These are phyloP conservation scores for Plasmopara viticola DNA, from an alignment of 352 stramenopile species.

Conservation along the genomic window DNA sequence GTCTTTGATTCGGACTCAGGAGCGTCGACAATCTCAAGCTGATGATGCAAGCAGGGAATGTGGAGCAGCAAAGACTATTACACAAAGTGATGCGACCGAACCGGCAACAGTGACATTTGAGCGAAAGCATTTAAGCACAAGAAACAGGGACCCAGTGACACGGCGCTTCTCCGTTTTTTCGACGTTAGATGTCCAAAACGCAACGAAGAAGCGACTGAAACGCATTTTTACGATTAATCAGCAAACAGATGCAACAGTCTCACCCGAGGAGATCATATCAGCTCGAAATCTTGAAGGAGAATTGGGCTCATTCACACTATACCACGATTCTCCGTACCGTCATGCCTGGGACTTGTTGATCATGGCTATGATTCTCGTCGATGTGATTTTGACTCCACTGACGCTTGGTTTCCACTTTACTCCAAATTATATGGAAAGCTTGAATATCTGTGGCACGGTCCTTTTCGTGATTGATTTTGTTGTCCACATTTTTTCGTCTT, in stretches of 20 bases:
- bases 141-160: background rate
- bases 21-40: slow-evolving; percentile 10
- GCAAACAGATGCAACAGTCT: slow-evolving; percentile 14
- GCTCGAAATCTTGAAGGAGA: slow-evolving; percentile 27
- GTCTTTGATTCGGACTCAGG: slow-evolving; percentile 12
- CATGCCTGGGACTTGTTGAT: slow-evolving; percentile 50
- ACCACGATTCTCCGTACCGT: slow-evolving; percentile 39
- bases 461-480: slow-evolving; percentile 55
- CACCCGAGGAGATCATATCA: slow-evolving; percentile 30
- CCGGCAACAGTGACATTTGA: background rate
- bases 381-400: slow-evolving; percentile 49
- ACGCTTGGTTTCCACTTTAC: slow-evolving; percentile 42
- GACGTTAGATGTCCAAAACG: slow-evolving; percentile 1
- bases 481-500: slow-evolving; percentile 50
- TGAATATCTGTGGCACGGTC: slow-evolving; percentile 36
- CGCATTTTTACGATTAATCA: slow-evolving; percentile 23
- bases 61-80: background rate
- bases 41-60: slow-evolving; percentile 10
- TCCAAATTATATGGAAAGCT: slow-evolving; percentile 12
- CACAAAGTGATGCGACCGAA: background rate
- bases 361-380: slow-evolving; percentile 44
- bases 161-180: slow-evolving; percentile 34
- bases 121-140: background rate
- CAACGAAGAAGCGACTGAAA: slow-evolving; percentile 15
- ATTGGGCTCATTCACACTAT: slow-evolving; percentile 38